Evolutionary conservation across 2,329 filamentous ascomycete genomes (phyloP).

Genomic region (Fusarium proliferatum): DNA sequence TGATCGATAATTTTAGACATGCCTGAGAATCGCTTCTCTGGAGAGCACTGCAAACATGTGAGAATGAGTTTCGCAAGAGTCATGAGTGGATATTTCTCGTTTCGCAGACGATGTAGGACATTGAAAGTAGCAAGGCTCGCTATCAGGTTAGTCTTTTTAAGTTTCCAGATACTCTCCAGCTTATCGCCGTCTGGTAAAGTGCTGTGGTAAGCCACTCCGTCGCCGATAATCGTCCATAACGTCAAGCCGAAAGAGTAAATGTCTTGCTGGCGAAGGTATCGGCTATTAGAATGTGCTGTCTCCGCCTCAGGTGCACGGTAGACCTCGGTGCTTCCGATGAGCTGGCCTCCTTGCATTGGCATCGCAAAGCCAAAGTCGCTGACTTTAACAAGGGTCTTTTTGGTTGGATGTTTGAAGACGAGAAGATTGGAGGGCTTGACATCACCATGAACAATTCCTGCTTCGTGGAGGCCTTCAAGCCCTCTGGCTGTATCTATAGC

Average conservation of each 20-base stretch:
- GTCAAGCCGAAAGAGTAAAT: constrained; percentile 3
- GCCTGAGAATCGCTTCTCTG: neutral
- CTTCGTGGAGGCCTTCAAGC: neutral
- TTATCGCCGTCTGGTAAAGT: neutral
- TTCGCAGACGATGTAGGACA: neutral
- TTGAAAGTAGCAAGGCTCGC: neutral
- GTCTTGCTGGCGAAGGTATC: neutral
- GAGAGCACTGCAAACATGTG: neutral
- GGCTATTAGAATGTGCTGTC: neutral
- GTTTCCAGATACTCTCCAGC: neutral
- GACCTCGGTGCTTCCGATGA: neutral
- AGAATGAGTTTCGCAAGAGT: neutral
- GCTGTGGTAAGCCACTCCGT: neutral
- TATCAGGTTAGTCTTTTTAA: neutral
- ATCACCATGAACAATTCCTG: neutral
- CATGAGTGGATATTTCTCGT: neutral
- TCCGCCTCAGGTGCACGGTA: neutral
- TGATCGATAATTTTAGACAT: neutral
- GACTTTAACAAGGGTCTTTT: neutral
- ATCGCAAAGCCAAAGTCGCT: constrained; percentile 6
- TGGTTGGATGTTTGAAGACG: neutral
- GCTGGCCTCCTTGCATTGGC: neutral
- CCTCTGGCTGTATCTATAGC: neutral
- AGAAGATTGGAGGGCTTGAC: constrained; percentile 6
- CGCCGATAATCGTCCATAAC: neutral